A percentile compares a stretch with the other conserved stretches of the same genome.
Evolutionary conservation across 345 rosid species (phyloP).

Genomic region (Schrenkiella parvula): DNA sequence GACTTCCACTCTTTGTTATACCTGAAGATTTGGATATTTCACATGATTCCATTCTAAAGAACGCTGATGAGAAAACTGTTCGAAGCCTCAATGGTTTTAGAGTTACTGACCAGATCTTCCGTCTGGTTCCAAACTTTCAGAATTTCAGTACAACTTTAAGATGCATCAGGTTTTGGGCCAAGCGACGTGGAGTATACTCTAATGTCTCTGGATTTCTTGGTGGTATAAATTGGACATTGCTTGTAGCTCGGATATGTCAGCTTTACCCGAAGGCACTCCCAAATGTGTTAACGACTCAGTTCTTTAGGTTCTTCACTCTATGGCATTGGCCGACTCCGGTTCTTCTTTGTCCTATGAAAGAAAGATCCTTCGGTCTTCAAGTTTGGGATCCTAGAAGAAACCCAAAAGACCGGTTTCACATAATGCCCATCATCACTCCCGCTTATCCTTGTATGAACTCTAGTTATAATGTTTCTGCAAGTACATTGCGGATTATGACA

Average conservation of each 20-base stretch:
- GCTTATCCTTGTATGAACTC: constrained; percentile 98
- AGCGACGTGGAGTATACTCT: constrained; percentile 98
- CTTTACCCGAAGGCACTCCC: constrained; percentile 94
- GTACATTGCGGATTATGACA: constrained; percentile 82
- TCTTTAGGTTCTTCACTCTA: constrained; percentile 83
- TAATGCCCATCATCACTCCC: constrained; percentile 98
- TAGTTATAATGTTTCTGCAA: constrained; percentile 87
- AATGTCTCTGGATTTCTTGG: constrained; percentile 98
- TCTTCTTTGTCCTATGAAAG: constrained; percentile 81
- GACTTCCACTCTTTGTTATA: constrained; percentile 78
- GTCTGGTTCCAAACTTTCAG: constrained; percentile 92
- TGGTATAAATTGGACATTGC: constrained; percentile 97
- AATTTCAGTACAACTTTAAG: constrained; percentile 86
- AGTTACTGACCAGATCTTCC: constrained; percentile 96
- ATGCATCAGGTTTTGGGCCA: constrained; percentile 95
- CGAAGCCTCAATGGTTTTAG: constrained; percentile 98
- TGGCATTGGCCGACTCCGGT: constrained; percentile 99
- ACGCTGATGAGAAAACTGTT: constrained; percentile 88
- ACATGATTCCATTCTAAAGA: constrained; percentile 81
- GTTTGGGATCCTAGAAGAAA: constrained; percentile 96
- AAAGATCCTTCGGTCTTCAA: constrained; percentile 80
- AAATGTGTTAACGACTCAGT: constrained; percentile 82
- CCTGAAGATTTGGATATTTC: constrained; percentile 95
- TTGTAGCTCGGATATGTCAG: constrained; percentile 97
- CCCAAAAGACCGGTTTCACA: constrained; percentile 70